These are phyloP conservation scores for Irpex sp. DNA, from an alignment of 1,284 basidiomycete species.

Conservation along the genomic window DNA sequence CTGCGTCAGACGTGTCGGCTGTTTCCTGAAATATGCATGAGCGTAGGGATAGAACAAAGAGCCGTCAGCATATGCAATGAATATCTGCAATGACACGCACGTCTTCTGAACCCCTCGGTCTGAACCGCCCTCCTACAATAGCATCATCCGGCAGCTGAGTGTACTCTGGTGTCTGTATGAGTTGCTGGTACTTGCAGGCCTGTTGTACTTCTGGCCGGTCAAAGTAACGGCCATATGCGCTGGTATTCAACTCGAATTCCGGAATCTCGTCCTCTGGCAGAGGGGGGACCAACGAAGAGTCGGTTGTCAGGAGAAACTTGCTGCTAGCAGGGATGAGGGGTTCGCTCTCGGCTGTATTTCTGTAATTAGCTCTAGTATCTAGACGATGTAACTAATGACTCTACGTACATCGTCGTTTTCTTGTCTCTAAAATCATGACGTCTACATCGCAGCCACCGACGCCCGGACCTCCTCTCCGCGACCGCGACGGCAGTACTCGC, in stretches of 20 bases:
- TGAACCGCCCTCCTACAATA: conserved; percentile 60
- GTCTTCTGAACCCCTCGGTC: conserved; percentile 63
- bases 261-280: conserved; percentile 28
- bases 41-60: not conserved
- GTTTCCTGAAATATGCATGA: conserved; percentile 38
- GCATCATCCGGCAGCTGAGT: conserved; percentile 52
- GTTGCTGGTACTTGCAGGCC: conserved; percentile 60
- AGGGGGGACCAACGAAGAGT: conserved; percentile 41
- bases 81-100: conserved; percentile 39
- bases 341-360: conserved; percentile 59
- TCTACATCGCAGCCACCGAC: conserved; percentile 76
- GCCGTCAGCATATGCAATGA: conserved; percentile 12
- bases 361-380: not conserved
- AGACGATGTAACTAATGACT: not conserved
- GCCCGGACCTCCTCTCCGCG: conserved; percentile 73
- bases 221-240: conserved; percentile 70
- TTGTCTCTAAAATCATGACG: conserved; percentile 79
- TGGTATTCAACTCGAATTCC: conserved; percentile 46
- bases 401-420: conserved; percentile 70
- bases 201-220: conserved; percentile 72
- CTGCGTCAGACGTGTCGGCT: conserved; percentile 78
- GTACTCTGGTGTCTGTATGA: conserved; percentile 74
- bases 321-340: conserved; percentile 65
- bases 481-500: conserved; percentile 76
- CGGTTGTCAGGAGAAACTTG: conserved; percentile 67